Base-by-base conservation (phyloP, 2,329 filamentous ascomycete species). In the Rugonectria rugulosa region DNA sequence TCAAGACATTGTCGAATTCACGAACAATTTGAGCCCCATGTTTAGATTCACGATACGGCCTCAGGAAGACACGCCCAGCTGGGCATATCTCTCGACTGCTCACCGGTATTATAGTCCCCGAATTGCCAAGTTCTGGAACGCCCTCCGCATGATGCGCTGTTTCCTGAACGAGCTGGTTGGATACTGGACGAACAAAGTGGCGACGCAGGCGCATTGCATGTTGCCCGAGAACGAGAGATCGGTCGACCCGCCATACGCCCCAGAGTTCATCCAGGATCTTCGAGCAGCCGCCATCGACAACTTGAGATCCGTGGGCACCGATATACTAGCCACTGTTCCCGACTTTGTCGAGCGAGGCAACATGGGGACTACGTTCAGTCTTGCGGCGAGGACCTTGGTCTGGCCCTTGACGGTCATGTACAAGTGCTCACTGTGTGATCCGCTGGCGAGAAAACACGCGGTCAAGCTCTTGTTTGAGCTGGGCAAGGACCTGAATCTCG, bases 111-210 rank as follows among this genome's bases (percentile, higher is more conserved):
- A 63, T 6, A 60, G 23, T 4, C 45, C 56, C 5, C 54, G 57
- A n/a, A 41, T 62, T 10, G 57, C 62, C 9, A 67, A 66, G 24
- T 45, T 65, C n/a, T 68, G 64, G 66, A 69, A 65, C 36, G 60
- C 66, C 0, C 26, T 68, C 8, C 64, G 66, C 6, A 59, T 68
- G 43, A 45, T 68, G 8, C 62, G 66, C 5, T 51, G 65, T n/a
- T 65, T 68, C 10, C 57, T 69, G 9, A 57, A 64, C 26, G 55
- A 57, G 8, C 54, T 63, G 21, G 19, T 14, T 14, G 37, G 37
- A 9, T 14, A 23, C 20, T 23, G 37, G 19, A 21, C 19, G 14
- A 11, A 24, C 3, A 40, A 11, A 21, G 20, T 20, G 6, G 11
- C 11, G 24, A 5, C 7, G 19, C 19, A 20, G 19, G 15, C 20